Conservation (phyloP, 2,329 filamentous ascomycete genomes). For the Emergomyces africanus region DNA sequence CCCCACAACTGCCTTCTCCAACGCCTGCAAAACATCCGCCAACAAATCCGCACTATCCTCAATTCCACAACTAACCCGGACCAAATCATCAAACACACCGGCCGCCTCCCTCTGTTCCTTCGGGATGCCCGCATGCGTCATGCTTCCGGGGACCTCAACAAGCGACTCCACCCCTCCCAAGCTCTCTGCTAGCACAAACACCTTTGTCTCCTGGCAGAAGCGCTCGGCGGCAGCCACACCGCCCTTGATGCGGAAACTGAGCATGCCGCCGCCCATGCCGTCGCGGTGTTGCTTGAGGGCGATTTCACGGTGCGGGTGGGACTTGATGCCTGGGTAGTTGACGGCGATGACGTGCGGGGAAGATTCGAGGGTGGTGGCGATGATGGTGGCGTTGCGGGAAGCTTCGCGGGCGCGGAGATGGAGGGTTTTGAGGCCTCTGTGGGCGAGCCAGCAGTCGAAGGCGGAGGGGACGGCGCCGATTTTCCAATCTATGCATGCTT, state of each 20-base stretch:
- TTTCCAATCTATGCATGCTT: too few relatives aligned
- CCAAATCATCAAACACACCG: constrained; percentile 88
- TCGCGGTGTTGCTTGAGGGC: constrained; percentile 84
- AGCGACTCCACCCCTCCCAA: constrained; percentile 86
- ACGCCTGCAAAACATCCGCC: constrained; percentile 66
- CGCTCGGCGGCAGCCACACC: constrained; percentile 74
- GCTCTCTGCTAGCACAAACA: constrained; percentile 89
- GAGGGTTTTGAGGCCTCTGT: constrained; percentile 91
- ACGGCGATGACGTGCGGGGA: constrained; percentile 76
- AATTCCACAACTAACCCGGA: constrained; percentile 84
- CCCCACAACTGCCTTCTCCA: constrained; percentile 58
- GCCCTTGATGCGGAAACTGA: constrained; percentile 86
- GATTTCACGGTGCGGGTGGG: constrained; percentile 75
- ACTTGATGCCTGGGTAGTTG: constrained; percentile 87
- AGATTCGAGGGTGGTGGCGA: constrained; percentile 64
- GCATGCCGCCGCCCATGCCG: constrained; percentile 92
- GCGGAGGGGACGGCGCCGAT: constrained; percentile 89
- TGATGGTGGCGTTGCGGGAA: constrained; percentile 62
- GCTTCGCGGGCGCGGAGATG: constrained; percentile 85
- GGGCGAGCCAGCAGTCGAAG: constrained; percentile 97
- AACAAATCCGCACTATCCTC: constrained; percentile 81
- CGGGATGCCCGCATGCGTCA: constrained; percentile 96
- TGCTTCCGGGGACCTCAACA: constrained; percentile 82
- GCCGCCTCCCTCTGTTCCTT: constrained; percentile 79
- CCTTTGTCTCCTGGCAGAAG: constrained; percentile 79